Evolutionary conservation across 2,329 filamentous ascomycete species (phyloP), one percentile per base, ranked within the genome.

Genomic region (Alternaria sp.): DNA sequence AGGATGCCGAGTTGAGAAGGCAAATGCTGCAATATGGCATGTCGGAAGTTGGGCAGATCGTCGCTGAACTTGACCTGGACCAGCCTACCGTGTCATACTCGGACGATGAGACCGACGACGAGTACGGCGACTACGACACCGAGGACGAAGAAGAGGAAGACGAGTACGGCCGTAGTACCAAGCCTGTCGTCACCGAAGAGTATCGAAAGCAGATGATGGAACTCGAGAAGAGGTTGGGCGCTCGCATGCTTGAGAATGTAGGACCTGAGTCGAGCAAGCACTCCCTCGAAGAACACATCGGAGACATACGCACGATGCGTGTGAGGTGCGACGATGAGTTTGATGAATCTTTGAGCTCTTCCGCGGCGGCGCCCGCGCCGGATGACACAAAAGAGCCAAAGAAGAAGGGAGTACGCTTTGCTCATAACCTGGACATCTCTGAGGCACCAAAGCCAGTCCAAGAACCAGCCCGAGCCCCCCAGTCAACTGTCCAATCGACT

Each of bases 1-100:
- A 96, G 65, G 94, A 97, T 62, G 90, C 92, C 4, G 85, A 85
- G 31, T 78, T 97, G 24, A 88, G 95, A 5, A 86, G 89, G 56
- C 89, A 97, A 71, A 98, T 99, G 93, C 83, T 98, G 7, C 85
- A 91, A 62, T 99, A 98, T 73, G 89, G 91, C 61, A 81, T 97
- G 77, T 89, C 90, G 42, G 94, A 98, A 76, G 89, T 99, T 56
- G 92, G 93, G 4, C 88, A 92, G 36, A 91, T 99, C 3, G 95
- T 99, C 14, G 95, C 95, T 14, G 93, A 98, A 78, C 85, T 99
- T 44, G 87, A 96, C 57, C 78, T 98, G 2, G 92, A 96, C 62
- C 89, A 93, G 59, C 82, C 82, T 17, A 81, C 74, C 28, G 77
- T 74, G 11, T 73, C 78, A 13, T 85, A 83, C 24, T 81, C 82